A percentile compares a stretch with the other conserved stretches of the same genome.
These are phyloP conservation scores for Piromyces finnis DNA, from an alignment of 192 early-diverging fungal species.

Conservation along the genomic window DNA sequence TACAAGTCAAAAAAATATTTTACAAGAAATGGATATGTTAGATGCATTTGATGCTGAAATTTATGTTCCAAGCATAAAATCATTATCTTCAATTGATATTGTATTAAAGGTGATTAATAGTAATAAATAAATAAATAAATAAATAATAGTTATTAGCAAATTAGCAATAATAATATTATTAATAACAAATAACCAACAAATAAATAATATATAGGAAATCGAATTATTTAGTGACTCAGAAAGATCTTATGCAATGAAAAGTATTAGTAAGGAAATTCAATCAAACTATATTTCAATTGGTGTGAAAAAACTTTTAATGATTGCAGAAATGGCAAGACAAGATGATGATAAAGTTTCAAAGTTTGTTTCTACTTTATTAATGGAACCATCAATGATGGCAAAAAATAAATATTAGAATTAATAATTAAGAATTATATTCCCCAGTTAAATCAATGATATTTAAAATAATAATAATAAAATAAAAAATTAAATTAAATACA, in stretches of 20 bases:
- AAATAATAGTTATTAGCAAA: too few relatives aligned
- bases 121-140: neutral
- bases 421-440: too few relatives aligned
- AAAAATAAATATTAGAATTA: neutral
- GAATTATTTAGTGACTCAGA: slow-evolving; percentile 54
- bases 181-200: too few relatives aligned
- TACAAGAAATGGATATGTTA: slow-evolving; percentile 72
- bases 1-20: slow-evolving; percentile 55
- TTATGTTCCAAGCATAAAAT: slow-evolving; percentile 59
- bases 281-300: slow-evolving; percentile 51
- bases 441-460: too few relatives aligned
- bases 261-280: slow-evolving; percentile 26
- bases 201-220: too few relatives aligned
- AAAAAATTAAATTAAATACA: too few relatives aligned
- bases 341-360: slow-evolving; percentile 19
- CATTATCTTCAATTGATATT: slow-evolving; percentile 44
- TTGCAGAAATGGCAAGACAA: slow-evolving; percentile 80
- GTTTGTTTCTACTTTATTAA: neutral
- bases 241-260: slow-evolving; percentile 23
- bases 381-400: neutral
- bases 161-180: too few relatives aligned
- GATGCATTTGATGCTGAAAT: slow-evolving; percentile 73
- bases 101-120: slow-evolving; percentile 47
- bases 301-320: slow-evolving; percentile 82
- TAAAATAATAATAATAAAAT: too few relatives aligned